A percentile compares a stretch with the other conserved stretches of the same genome.
Evolutionary conservation across 2,329 filamentous ascomycete genomes (phyloP).

Genomic region (Ophiostoma novo-ulmi): DNA sequence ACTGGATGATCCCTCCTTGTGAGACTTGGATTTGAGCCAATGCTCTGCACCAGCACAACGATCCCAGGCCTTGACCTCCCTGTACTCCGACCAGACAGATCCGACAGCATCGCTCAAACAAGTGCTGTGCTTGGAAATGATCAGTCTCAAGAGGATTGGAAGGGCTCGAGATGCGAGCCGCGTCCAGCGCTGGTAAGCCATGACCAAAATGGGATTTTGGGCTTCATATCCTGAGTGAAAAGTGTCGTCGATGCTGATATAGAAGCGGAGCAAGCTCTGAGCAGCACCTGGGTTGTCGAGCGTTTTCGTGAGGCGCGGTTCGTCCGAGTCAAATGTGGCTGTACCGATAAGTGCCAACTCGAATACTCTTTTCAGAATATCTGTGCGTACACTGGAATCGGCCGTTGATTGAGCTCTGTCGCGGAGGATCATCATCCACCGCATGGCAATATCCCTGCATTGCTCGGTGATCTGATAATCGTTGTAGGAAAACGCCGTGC

Average conservation of each 20-base stretch:
- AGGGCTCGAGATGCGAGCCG: neutral
- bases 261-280: neutral
- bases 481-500: neutral
- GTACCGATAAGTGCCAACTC: neutral
- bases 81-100: neutral
- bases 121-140: neutral
- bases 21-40: neutral
- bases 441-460: constrained; percentile 36
- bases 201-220: neutral
- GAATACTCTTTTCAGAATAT: neutral
- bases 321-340: neutral
- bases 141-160: neutral
- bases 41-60: neutral
- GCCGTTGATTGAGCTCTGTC: neutral
- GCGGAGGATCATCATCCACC: neutral
- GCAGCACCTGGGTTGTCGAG: neutral
- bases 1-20: neutral
- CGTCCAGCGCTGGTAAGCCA: neutral
- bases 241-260: neutral
- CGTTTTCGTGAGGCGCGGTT: neutral
- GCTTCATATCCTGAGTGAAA: neutral
- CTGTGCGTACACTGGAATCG: neutral
- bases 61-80: neutral
- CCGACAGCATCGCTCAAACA: neutral
- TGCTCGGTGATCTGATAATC: neutral